phyloP scores from a whole-genome alignment of 495 filamentous ascomycete genomes.

The Geoglossum glabrum region DNA sequence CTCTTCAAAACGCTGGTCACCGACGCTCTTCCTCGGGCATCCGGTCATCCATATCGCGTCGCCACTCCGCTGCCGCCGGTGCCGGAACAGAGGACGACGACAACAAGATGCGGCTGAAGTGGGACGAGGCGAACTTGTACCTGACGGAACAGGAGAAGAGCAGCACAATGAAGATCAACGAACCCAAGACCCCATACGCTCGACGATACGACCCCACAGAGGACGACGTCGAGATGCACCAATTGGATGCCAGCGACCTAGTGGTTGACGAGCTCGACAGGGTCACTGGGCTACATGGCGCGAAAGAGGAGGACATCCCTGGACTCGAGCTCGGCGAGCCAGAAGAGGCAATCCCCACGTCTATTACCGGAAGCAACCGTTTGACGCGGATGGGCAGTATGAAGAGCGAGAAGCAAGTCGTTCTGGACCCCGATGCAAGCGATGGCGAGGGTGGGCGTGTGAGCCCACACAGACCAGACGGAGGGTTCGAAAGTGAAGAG shows the following conservation, averaged over 20 bases:
- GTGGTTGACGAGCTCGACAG: constrained; percentile 59
- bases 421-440: constrained; percentile 47
- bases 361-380: constrained; percentile 13
- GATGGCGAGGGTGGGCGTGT: constrained; percentile 25
- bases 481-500: constrained; percentile 43
- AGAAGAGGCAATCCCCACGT: constrained; percentile 41
- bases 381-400: constrained; percentile 15
- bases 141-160: constrained; percentile 87
- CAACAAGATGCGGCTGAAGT: constrained; percentile 60
- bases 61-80: constrained; percentile 37
- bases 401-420: constrained; percentile 47
- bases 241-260: constrained; percentile 35
- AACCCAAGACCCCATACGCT: constrained; percentile 93
- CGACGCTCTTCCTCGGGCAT: constrained; percentile 59
- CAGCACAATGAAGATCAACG: constrained; percentile 94
- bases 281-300: constrained; percentile 12
- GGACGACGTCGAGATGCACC: constrained; percentile 47
- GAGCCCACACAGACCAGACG: constrained; percentile 10
- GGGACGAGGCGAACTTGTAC: constrained; percentile 96
- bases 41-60: constrained; percentile 34
- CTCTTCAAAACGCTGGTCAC: constrained; percentile 78
- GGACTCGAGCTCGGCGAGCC: constrained; percentile 87
- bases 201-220: constrained; percentile 75
- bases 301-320: constrained; percentile 62
- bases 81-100: constrained; percentile 26